Base-by-base conservation (phyloP, 1,284 basidiomycete species). In the Austroboletus rostrupii region DNA sequence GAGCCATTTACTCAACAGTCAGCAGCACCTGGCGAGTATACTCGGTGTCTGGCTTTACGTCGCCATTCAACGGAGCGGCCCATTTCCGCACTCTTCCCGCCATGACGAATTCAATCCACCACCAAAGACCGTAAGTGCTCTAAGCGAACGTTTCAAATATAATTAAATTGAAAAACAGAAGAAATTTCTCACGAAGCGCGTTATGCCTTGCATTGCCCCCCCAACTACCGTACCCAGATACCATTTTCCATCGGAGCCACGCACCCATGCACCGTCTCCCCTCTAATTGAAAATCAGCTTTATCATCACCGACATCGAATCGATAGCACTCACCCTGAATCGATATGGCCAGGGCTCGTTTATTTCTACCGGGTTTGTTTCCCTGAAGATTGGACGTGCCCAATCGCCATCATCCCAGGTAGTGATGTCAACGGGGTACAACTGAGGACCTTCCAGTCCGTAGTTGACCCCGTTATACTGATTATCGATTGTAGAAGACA, bases 11-110 rank as follows among this genome's bases (percentile, higher is more conserved):
- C n/a, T n/a, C n/a, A 26, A 26, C 23, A 26, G 23, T 26, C 23
- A 26, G 23, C 38, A 84, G 65, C 47, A 83, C 57, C 31, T 53
- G 46, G 46, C 69, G 70, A 4, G 70, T 70, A 52, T 72, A 67
- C 19, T 55, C 43, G 2, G 60, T 73, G 59, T 85, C 73, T 9
- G 81, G 81, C 60, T 84, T 85, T 53, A 85, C 75, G 53, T 83
- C 80, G 29, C 81, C 82, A 47, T 83, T 78, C 49, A 81, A 62
- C 9, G 83, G 82, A 5, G 81, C 74, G 56, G 80, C 77, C 56
- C 76, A 76, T 58, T 78, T 80, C 39, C 80, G 75, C 29, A 81
- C 61, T 49, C 23, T 48, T 21, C 20, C 21, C 13, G 72, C 72
- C 31, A 67, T 59, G 40, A 65, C 61, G 49, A 72, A 76, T 44